A percentile compares a stretch with the other conserved stretches of the same genome.
Evolutionary conservation across 306 rosid species (phyloP).

Genomic region (Medicago arabica): DNA sequence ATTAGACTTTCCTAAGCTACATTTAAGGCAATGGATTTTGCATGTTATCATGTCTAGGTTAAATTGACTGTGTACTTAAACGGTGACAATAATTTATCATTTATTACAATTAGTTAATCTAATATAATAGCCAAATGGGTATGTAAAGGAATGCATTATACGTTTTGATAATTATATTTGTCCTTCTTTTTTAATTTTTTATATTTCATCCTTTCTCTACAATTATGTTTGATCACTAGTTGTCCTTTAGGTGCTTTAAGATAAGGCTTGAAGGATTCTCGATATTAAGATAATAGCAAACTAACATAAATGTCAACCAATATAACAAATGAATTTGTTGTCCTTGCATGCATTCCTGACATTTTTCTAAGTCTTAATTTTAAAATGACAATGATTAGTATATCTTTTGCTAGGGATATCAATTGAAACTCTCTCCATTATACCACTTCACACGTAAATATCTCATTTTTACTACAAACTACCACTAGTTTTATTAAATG

Average conservation of each 20-base stretch:
- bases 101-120: constrained; percentile 14
- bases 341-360: not conserved
- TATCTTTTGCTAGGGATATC: not conserved
- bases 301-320: constrained; percentile 35
- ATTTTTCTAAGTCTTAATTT: not conserved
- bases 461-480: no score
- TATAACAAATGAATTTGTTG: not conserved
- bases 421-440: no score
- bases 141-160: constrained; percentile 34
- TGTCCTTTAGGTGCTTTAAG: constrained; percentile 37
- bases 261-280: constrained; percentile 38
- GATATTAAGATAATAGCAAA: constrained; percentile 1
- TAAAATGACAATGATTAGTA: not conserved
- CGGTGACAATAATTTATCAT: not conserved
- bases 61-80: not conserved
- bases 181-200: not conserved
- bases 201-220: not conserved
- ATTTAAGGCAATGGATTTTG: no score
- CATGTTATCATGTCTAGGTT: no score
- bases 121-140: constrained; percentile 23
- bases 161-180: constrained; percentile 33
- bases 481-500: no score
- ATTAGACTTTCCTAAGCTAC: no score
- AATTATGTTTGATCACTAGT: constrained; percentile 33
- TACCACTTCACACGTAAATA: no score